Conservation (phyloP, 2,329 filamentous ascomycete genomes). For the Neonectria ditissima region DNA sequence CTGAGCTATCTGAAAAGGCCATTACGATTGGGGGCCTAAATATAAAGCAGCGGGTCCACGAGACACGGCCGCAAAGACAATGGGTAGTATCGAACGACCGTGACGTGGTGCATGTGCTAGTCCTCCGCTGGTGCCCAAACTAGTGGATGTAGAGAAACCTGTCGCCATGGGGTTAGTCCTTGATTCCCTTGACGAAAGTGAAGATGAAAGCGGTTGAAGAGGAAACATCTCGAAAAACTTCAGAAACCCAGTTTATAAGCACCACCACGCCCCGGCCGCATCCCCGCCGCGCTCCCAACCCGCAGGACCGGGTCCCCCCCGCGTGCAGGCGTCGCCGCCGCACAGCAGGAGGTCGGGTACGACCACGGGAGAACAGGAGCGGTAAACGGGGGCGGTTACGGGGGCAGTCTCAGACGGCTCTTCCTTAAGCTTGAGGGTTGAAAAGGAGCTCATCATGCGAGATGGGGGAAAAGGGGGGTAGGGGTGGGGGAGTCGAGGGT, state of each 20-base stretch:
- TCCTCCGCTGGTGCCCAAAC: neutral
- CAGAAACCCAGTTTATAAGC: slow-evolving; percentile 62
- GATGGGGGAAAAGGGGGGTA: slow-evolving; percentile 26
- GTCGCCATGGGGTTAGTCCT: slow-evolving; percentile 33
- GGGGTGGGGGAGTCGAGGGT: neutral
- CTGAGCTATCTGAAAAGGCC: slow-evolving; percentile 32
- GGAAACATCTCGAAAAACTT: slow-evolving; percentile 48
- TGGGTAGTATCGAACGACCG: slow-evolving; percentile 7
- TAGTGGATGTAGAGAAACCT: slow-evolving; percentile 16
- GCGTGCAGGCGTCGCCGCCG: slow-evolving; percentile 47
- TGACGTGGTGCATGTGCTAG: neutral
- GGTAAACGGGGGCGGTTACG: slow-evolving; percentile 37
- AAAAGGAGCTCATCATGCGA: slow-evolving; percentile 57
- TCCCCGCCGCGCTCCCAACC: slow-evolving; percentile 44
- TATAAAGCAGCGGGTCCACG: neutral
- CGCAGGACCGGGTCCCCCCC: slow-evolving; percentile 34
- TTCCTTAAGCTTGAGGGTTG: slow-evolving; percentile 57
- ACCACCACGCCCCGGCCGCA: slow-evolving; percentile 55
- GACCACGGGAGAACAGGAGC: slow-evolving; percentile 28
- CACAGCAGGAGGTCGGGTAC: slow-evolving; percentile 47
- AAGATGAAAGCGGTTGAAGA: slow-evolving; percentile 15
- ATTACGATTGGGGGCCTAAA: neutral
- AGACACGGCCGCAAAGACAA: slow-evolving; percentile 8
- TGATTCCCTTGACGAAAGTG: slow-evolving; percentile 4
- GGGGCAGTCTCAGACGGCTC: slow-evolving; percentile 60